Conservation (phyloP, 768 basidiomycete species). For the Coprinopsis marcescibilis region DNA sequence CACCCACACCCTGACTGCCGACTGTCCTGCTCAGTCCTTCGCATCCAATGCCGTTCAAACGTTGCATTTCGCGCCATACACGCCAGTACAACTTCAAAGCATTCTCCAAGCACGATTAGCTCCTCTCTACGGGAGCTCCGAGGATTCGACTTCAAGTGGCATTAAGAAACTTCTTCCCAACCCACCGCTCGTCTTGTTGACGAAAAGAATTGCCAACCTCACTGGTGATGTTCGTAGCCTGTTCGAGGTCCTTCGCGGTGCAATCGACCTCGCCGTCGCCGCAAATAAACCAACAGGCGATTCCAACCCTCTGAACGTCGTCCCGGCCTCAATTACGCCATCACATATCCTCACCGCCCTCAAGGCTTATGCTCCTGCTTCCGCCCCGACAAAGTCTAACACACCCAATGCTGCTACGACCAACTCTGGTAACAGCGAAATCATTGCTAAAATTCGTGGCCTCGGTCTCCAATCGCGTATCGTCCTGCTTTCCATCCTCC, state of each 20-base stretch:
- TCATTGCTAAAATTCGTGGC: slow-evolving; percentile 56
- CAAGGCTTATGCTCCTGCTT: slow-evolving; percentile 58
- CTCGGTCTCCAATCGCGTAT: slow-evolving; percentile 74
- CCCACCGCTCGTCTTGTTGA: slow-evolving; percentile 61
- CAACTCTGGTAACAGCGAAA: slow-evolving; percentile 48
- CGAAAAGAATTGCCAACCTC: slow-evolving; percentile 74
- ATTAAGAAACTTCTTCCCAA: slow-evolving; percentile 54
- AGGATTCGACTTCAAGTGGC: slow-evolving; percentile 23
- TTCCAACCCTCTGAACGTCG: slow-evolving; percentile 29
- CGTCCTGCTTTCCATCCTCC: slow-evolving; percentile 55
- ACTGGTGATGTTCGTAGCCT: slow-evolving; percentile 81
- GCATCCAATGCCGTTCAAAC: slow-evolving; percentile 47
- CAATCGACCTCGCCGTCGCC: slow-evolving; percentile 64
- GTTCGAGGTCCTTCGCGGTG: slow-evolving; percentile 74
- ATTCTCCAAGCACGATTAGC: slow-evolving; percentile 64
- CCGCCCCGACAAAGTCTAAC: slow-evolving; percentile 23
- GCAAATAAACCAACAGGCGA: slow-evolving; percentile 18
- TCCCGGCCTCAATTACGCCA: slow-evolving; percentile 50
- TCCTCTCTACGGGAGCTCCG: slow-evolving; percentile 36
- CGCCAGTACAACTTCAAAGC: slow-evolving; percentile 59
- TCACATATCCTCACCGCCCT: slow-evolving; percentile 67
- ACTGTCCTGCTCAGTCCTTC: slow-evolving; percentile 31
- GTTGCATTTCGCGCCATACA: slow-evolving; percentile 79
- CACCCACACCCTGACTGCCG: slow-evolving; percentile 74
- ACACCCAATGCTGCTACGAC: slow-evolving; percentile 18